Evolutionary conservation across 2,329 filamentous ascomycete species (phyloP).

Genomic region (Ceratocystis albifundus): DNA sequence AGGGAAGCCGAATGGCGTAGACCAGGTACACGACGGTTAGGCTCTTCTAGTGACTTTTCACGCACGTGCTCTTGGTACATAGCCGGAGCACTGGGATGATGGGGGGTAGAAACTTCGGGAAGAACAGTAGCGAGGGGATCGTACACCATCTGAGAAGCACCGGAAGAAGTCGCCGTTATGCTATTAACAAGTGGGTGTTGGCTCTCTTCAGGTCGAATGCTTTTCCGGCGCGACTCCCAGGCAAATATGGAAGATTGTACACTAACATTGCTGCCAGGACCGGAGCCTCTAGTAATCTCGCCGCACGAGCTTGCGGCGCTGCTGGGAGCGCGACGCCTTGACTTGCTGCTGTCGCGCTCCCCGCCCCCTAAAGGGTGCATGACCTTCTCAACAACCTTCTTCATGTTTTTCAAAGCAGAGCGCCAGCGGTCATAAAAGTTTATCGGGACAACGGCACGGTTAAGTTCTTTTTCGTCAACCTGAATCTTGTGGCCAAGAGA

Average conservation of each 20-base stretch:
- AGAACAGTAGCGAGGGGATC: conserved; percentile 35
- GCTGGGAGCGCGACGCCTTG: conserved; percentile 47
- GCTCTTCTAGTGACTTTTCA: conserved; percentile 22
- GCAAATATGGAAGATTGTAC: conserved; percentile 34
- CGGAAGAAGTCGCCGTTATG: conserved; percentile 9
- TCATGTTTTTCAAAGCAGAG: conserved; percentile 65
- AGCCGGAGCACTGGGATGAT: conserved; percentile 17
- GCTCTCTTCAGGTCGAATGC: conserved; percentile 39
- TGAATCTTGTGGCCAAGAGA: conserved; percentile 77
- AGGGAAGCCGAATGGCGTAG: conserved; percentile 20
- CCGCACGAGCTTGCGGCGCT: conserved; percentile 53
- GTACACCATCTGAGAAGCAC: conserved; percentile 27
- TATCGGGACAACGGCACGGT: conserved; percentile 77
- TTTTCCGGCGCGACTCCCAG: conserved; percentile 35
- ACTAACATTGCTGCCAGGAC: conserved; percentile 9
- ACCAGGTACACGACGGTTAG: conserved; percentile 7
- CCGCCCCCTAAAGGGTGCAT: conserved; percentile 43
- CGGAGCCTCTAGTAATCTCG: conserved; percentile 35
- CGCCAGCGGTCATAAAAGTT: conserved; percentile 75
- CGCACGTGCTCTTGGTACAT: conserved; percentile 22
- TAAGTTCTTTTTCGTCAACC: conserved; percentile 82
- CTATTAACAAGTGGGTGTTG: conserved; percentile 25
- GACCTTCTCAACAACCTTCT: conserved; percentile 53
- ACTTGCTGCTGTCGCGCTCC: conserved; percentile 44
- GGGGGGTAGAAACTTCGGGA: conserved; percentile 24